Percentiles rank a stretch among this genome's conserved stretches.
Evolutionary conservation across 257 asterid species (phyloP).

Genomic region (Primulina huaijiensis): DNA sequence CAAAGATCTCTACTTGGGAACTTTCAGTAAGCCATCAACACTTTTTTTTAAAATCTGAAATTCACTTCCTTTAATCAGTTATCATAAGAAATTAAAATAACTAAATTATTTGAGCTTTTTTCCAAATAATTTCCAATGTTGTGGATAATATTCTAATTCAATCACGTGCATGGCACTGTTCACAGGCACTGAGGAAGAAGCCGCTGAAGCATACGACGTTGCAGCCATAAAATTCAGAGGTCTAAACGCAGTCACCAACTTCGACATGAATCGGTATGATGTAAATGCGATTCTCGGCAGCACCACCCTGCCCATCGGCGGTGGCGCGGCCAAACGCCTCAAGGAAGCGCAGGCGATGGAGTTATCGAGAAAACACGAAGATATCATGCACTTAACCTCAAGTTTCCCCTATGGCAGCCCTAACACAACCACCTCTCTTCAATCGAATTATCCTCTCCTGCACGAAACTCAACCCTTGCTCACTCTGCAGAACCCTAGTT

Average conservation of each 20-base stretch:
- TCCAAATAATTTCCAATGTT: no score
- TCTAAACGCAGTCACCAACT: conserved; percentile 77
- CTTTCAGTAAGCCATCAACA: conserved; percentile 54
- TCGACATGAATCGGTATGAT: conserved; percentile 89
- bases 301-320: conserved; percentile 78
- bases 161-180: neutral
- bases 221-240: conserved; percentile 92
- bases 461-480: conserved; percentile 37
- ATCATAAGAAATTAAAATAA: no score
- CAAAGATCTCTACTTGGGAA: conserved; percentile 90
- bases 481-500: conserved; percentile 51
- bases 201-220: conserved; percentile 91
- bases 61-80: neutral
- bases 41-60: no score
- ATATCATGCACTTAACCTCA: conserved; percentile 53
- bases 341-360: conserved; percentile 83
- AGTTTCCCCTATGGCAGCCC: conserved; percentile 48
- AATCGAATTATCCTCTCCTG: conserved; percentile 42
- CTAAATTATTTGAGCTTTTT: neutral
- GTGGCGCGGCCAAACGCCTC: conserved; percentile 81
- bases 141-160: no score
- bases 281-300: conserved; percentile 84
- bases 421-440: conserved; percentile 28
- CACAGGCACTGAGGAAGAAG: conserved; percentile 89
- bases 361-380: conserved; percentile 62